Evolutionary conservation across 1,284 basidiomycete genomes (phyloP).

Genomic region (Sporisorium reilianum): DNA sequence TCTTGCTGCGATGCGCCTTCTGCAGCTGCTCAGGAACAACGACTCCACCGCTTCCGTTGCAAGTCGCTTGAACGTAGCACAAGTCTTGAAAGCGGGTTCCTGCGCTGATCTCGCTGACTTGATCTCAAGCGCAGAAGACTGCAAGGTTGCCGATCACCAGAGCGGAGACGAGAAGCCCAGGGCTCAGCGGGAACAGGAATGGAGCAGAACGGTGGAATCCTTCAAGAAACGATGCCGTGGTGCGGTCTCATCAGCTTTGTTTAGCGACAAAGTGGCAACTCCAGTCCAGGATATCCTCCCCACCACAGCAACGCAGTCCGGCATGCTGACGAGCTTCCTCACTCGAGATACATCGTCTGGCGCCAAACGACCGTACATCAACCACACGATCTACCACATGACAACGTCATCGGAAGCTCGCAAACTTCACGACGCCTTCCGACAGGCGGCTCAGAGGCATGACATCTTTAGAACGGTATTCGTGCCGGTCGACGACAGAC

Average conservation of each 20-base stretch:
- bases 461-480: conserved; percentile 21
- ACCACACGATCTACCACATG: conserved; percentile 5
- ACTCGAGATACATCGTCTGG: conserved; percentile 1
- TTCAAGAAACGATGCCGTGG: not conserved
- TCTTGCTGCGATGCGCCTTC: conserved; percentile 29
- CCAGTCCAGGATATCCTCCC: conserved; percentile 9
- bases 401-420: conserved; percentile 1
- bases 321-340: conserved; percentile 33
- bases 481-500: conserved; percentile 24
- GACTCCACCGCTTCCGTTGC: conserved; percentile 10
- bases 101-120: conserved; percentile 10
- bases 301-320: conserved; percentile 34
- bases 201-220: not conserved
- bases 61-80: not conserved
- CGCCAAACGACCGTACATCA: conserved; percentile 2
- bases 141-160: too few species aligned
- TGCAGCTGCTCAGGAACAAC: conserved; percentile 17
- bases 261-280: not conserved
- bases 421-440: conserved; percentile 5
- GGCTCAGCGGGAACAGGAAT: not conserved
- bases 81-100: conserved; percentile 3
- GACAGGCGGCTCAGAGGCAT: not conserved
- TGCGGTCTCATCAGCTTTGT: not conserved
- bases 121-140: not conserved
- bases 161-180: not conserved